These are phyloP conservation scores for Alopecurus myosuroides DNA, from an alignment of 176 grass and related monocot species.

Conservation along the genomic window DNA sequence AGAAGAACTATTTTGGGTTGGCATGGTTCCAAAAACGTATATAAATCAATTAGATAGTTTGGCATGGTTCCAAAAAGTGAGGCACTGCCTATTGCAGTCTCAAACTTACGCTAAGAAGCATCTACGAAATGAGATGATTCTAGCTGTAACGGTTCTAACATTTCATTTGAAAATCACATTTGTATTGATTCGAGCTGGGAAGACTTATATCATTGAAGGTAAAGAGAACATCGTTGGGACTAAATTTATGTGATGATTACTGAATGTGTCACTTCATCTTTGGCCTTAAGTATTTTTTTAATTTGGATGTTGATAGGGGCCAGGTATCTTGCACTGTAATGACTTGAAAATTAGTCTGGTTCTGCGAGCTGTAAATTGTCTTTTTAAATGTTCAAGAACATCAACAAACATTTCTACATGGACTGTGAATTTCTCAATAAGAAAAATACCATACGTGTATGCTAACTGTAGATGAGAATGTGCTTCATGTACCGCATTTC, in stretches of 20 bases:
- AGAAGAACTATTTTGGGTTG: background rate
- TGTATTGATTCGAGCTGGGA: conserved; percentile 64
- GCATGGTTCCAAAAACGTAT: background rate
- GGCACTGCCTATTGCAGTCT: background rate
- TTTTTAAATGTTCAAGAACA: conserved; percentile 59
- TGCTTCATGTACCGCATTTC: conserved; percentile 31
- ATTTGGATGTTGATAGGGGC: conserved; percentile 44
- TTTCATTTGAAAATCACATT: conserved; percentile 14
- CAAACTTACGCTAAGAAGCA: conserved; percentile 2
- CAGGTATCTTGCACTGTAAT: conserved; percentile 62
- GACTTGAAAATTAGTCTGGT: conserved; percentile 56
- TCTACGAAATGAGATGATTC: background rate
- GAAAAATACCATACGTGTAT: conserved; percentile 15
- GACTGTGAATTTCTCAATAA: conserved; percentile 74
- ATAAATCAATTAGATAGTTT: background rate
- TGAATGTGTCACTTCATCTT: background rate
- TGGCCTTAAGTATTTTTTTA: background rate
- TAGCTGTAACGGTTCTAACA: background rate
- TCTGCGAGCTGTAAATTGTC: conserved; percentile 49
- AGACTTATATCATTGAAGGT: conserved; percentile 89
- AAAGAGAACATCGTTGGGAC: conserved; percentile 2
- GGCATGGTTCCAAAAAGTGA: background rate
- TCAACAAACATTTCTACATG: conserved; percentile 26
- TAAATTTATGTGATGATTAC: conserved; percentile 11
- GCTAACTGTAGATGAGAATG: conserved; percentile 25